Percentiles rank a stretch among this genome's conserved stretches.
These are phyloP conservation scores for Penicillium sp. DNA, from an alignment of 2,329 filamentous ascomycete species.

Conservation along the genomic window DNA sequence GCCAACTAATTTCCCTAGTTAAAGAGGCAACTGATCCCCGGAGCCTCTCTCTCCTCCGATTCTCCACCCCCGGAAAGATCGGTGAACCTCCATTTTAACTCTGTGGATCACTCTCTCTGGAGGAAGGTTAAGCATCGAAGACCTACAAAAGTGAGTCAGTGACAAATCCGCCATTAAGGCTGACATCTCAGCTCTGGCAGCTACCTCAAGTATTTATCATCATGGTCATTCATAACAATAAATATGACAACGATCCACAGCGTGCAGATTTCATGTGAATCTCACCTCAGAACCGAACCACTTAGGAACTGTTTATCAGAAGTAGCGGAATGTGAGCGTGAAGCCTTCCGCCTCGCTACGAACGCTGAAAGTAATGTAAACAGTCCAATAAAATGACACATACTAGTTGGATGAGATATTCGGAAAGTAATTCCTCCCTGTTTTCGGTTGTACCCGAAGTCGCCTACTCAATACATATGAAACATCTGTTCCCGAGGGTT, in stretches of 20 bases:
- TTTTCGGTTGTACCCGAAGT: too few species aligned
- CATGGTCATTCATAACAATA: background rate
- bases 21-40: background rate
- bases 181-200: background rate
- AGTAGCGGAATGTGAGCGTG: too few species aligned
- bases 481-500: too few species aligned
- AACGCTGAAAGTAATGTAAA: too few species aligned
- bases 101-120: background rate
- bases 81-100: background rate
- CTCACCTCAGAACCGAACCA: constrained; percentile 8
- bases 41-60: background rate
- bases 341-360: too few species aligned
- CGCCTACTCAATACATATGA: too few species aligned
- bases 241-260: too few species aligned
- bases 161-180: background rate
- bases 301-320: too few species aligned
- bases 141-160: too few species aligned
- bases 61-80: background rate
- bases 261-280: background rate
- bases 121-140: background rate
- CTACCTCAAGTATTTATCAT: background rate
- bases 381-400: too few species aligned
- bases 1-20: background rate
- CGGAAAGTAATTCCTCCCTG: too few species aligned
- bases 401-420: too few species aligned